Evolutionary conservation across 2,329 filamentous ascomycete genomes (phyloP).

Genomic region (Madurella mycetomatis): DNA sequence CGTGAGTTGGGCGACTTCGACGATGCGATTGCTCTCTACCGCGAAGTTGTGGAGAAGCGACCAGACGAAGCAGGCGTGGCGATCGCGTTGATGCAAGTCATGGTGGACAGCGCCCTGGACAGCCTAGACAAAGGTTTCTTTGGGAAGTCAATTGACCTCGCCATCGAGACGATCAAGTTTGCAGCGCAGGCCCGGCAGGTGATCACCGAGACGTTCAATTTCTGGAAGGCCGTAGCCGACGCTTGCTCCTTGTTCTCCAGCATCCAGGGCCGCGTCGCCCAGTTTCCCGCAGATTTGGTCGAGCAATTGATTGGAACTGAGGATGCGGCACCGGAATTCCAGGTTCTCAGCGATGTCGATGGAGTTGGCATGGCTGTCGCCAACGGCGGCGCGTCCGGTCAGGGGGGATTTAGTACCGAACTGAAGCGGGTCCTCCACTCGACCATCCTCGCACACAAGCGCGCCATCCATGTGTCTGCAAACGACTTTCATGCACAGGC

Average conservation of each 20-base stretch:
- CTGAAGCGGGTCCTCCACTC: conserved; percentile 61
- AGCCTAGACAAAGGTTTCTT: conserved; percentile 80
- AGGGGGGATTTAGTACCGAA: conserved; percentile 45
- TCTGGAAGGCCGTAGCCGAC: conserved; percentile 91
- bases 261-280: conserved; percentile 61
- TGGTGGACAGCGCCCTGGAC: conserved; percentile 75
- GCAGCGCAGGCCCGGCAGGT: conserved; percentile 58
- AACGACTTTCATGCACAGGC: conserved; percentile 82
- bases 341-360: conserved; percentile 66
- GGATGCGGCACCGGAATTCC: conserved; percentile 50
- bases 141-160: conserved; percentile 72
- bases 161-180: conserved; percentile 63
- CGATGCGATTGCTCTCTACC: conserved; percentile 72
- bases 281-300: conserved; percentile 59
- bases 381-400: conserved; percentile 43
- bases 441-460: conserved; percentile 80
- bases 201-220: conserved; percentile 74
- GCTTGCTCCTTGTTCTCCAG: conserved; percentile 79
- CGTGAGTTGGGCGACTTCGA: conserved; percentile 89
- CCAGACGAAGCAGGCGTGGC: conserved; percentile 79
- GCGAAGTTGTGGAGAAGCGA: conserved; percentile 62
- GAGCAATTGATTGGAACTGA: conserved; percentile 54
- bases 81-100: conserved; percentile 81
- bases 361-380: conserved; percentile 46
- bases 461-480: conserved; percentile 68